A percentile compares a stretch with the other conserved stretches of the same genome.
Evolutionary conservation across 2,329 filamentous ascomycete species (phyloP).

Genomic region (Nemania abortiva): DNA sequence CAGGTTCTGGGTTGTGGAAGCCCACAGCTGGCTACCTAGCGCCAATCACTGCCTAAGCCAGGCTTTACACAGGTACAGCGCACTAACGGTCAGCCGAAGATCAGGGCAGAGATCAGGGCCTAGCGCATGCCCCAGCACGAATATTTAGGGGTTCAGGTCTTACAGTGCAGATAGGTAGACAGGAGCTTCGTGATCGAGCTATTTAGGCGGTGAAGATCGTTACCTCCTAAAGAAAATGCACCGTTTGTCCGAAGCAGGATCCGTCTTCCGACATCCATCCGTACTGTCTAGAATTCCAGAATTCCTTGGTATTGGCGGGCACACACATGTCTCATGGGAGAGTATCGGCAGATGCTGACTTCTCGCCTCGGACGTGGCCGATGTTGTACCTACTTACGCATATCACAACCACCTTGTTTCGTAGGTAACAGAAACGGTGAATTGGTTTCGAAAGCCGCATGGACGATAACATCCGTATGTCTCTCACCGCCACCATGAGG

Average conservation of each 20-base stretch:
- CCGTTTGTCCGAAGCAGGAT: conserved; percentile 21
- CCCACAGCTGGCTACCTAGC: background rate
- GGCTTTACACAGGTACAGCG: background rate
- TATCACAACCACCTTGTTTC: background rate
- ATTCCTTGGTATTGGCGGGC: background rate
- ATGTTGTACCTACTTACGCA: background rate
- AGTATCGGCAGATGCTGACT: conserved; percentile 17
- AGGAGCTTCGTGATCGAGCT: background rate
- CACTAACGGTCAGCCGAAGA: conserved; percentile 12
- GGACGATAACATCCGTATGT: background rate
- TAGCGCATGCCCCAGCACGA: background rate
- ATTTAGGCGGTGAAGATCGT: conserved; percentile 34
- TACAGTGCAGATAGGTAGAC: conserved; percentile 3
- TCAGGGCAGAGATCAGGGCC: conserved; percentile 22
- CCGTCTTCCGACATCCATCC: background rate
- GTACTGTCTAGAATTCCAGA: background rate
- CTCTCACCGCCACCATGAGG: conserved; percentile 30
- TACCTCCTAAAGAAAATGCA: conserved; percentile 16
- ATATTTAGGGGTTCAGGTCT: conserved; percentile 16
- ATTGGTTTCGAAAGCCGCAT: conserved; percentile 3
- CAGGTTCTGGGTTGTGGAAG: conserved; percentile 21
- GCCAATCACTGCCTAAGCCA: conserved; percentile 4
- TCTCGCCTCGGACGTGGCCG: conserved; percentile 16
- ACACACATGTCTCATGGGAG: background rate
- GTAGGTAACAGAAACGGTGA: background rate